Evolutionary conservation across 177 flowering plant genomes (phyloP), one percentile per base, ranked within the genome.

Genomic region (Vitis hybrid): DNA sequence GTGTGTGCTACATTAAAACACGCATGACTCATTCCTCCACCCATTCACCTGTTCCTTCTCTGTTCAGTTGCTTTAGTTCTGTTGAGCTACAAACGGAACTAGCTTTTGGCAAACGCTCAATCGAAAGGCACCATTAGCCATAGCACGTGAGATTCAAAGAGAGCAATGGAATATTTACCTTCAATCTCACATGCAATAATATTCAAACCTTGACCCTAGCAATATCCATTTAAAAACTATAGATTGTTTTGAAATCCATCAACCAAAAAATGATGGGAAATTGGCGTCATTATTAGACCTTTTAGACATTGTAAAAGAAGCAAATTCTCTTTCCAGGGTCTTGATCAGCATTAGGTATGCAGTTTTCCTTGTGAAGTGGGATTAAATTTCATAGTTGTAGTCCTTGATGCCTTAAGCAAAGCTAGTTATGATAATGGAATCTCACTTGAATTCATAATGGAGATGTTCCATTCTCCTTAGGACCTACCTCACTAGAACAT

Each of bases 321-420:
- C 20, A 20, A 20, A 20, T 20, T 20, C 91, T 49, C 74, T 90
- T 76, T 57, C 89, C 72, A 92, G 97, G 50, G 86, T 94, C 66
- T 69, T 93, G 75, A 82, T 94, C 79, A 77, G 73, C 73, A 84
- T 93, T 64, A 92, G 91, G 98, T 67, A 93, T 82, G 99, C 97
- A 64, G 86, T 83, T 12, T 95, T 84, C 76, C 97, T 93, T 57
- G 93, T 90, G 75, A 73, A 87, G 32, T 75, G 74, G 84, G 89
- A 51, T 53, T 88, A 56, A 70, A 78, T 24, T 75, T 92, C 35
- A 82, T 71, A 70, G 85, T 75, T 74, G 83, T 86, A 53, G 97
- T 96, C 58, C 68, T 86, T 41, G 67, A 75, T 61, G 78, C 88
- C 54, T 80, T 96, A 69, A 77, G 64, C 49, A 75, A 80, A 65